phyloP scores from a whole-genome alignment of 2,329 filamentous ascomycete species.

The Diaporthe sp. region DNA sequence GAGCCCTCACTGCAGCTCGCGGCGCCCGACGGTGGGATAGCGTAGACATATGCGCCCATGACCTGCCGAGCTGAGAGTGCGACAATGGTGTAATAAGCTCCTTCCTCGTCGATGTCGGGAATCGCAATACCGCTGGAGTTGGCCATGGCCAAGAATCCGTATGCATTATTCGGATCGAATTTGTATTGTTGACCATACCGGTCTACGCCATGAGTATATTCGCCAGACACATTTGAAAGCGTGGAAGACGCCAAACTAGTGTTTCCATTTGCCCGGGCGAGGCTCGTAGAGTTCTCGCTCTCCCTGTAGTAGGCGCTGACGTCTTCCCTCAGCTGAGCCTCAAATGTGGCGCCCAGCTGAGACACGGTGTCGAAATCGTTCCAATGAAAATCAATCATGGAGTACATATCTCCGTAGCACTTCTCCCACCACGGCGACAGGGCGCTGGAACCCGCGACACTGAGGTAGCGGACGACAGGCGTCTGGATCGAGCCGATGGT shows the following conservation, averaged over 20 bases:
- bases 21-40: constrained; percentile 68
- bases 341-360: constrained; percentile 33
- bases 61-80: constrained; percentile 83
- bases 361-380: constrained; percentile 74
- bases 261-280: background rate
- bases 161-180: constrained; percentile 40
- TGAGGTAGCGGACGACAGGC: constrained; percentile 81
- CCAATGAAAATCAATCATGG: constrained; percentile 79
- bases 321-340: constrained; percentile 35
- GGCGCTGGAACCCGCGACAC: constrained; percentile 76
- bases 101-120: constrained; percentile 76
- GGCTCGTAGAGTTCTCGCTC: background rate
- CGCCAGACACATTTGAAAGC: constrained; percentile 14
- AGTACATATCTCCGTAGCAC: constrained; percentile 72
- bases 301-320: constrained; percentile 34
- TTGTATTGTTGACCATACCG: constrained; percentile 38
- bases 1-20: constrained; percentile 12
- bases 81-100: constrained; percentile 81
- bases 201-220: constrained; percentile 1
- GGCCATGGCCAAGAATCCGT: constrained; percentile 67
- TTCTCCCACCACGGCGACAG: constrained; percentile 84
- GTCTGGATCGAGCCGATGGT: constrained; percentile 81
- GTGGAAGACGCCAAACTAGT: background rate
- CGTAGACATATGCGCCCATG: constrained; percentile 81
- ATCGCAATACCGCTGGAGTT: constrained; percentile 77